phyloP scores from a whole-genome alignment of 106 monocot genomes.

The Platanthera zijinensis region DNA sequence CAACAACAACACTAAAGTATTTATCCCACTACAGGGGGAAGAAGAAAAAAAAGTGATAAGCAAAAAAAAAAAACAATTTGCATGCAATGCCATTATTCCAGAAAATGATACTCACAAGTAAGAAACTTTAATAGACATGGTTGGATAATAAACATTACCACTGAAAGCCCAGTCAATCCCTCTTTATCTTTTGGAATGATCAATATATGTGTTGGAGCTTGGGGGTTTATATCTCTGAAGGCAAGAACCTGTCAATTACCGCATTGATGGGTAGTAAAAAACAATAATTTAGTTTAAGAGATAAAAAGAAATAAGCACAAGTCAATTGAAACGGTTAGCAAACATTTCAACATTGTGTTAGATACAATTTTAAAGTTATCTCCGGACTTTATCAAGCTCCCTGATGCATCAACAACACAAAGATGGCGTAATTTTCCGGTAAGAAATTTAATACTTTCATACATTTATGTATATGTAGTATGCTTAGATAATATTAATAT shows the following conservation, averaged over 20 bases:
- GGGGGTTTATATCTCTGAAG: conserved; percentile 80
- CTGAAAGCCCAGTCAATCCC: conserved; percentile 68
- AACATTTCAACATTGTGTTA: too few species aligned
- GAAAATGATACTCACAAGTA: neutral
- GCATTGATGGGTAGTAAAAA: neutral
- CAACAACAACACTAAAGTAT: neutral
- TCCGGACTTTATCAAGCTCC: too few species aligned
- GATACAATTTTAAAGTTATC: too few species aligned
- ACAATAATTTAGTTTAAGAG: neutral
- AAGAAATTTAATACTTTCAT: too few species aligned
- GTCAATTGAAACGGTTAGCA: neutral
- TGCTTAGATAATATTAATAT: too few species aligned
- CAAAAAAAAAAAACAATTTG: neutral
- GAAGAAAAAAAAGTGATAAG: neutral
- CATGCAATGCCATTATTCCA: neutral
- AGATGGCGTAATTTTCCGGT: too few species aligned
- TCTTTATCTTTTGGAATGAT: conserved; percentile 84
- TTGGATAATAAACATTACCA: conserved; percentile 28
- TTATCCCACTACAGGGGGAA: too few species aligned
- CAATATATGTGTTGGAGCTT: conserved; percentile 73
- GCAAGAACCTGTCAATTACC: conserved; percentile 50
- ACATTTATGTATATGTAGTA: too few species aligned
- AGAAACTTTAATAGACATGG: neutral
- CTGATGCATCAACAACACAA: too few species aligned
- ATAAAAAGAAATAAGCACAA: neutral